phyloP scores from a whole-genome alignment of 1,139 yeast species.

The Citeromyces siamensis region DNA sequence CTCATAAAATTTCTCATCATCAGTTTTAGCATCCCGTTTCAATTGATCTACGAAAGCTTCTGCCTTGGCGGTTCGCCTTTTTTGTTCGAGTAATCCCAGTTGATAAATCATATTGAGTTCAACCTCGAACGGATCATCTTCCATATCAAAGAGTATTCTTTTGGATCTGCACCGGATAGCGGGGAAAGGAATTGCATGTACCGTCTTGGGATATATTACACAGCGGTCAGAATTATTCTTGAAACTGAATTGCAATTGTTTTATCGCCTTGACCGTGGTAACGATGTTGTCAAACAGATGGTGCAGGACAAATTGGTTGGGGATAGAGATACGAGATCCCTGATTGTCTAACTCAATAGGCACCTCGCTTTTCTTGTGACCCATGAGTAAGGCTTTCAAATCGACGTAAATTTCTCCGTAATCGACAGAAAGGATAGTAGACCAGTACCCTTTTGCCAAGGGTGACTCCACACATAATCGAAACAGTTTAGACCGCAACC shows the following conservation, averaged over 20 bases:
- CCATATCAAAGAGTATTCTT: conserved; percentile 36
- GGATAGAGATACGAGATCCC: conserved; percentile 31
- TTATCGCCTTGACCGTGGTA: conserved; percentile 37
- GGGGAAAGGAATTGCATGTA: conserved; percentile 36
- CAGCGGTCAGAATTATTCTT: conserved; percentile 22
- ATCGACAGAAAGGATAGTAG: conserved; percentile 34
- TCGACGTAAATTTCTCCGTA: conserved; percentile 9
- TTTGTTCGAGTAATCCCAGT: conserved; percentile 64
- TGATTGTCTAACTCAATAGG: conserved; percentile 24
- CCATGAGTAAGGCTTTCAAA: conserved; percentile 15
- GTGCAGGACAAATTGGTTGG: conserved; percentile 43
- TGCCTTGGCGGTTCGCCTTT: conserved; percentile 45
- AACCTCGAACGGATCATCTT: conserved; percentile 83
- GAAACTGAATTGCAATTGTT: conserved; percentile 38
- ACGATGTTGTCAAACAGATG: conserved; percentile 51
- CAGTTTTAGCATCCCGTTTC: not conserved
- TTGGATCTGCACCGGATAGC: conserved; percentile 35
- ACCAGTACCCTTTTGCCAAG: conserved; percentile 32
- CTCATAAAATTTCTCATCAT: not conserved
- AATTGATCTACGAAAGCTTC: conserved; percentile 33
- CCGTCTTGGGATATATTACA: conserved; percentile 23
- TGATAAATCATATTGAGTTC: conserved; percentile 67
- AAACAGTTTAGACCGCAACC: conserved; percentile 17
- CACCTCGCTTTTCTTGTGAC: conserved; percentile 14
- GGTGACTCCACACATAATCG: conserved; percentile 48